phyloP scores from a whole-genome alignment of 768 basidiomycete species.

The Vishniacozyma victoriae region DNA sequence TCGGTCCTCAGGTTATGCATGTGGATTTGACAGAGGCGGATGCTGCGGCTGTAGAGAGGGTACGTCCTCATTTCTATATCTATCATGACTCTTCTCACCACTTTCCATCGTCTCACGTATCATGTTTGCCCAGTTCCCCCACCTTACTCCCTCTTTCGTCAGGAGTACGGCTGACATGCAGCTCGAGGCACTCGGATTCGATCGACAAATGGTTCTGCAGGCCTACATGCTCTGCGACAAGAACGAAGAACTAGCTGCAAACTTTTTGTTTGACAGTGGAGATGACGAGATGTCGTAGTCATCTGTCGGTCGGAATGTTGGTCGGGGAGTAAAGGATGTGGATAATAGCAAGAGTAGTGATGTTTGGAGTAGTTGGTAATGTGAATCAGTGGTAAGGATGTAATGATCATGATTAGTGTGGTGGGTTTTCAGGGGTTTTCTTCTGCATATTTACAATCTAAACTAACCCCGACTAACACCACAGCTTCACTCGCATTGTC shows the following conservation, averaged over 20 bases:
- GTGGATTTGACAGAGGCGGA: constrained; percentile 72
- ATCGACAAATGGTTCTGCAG: constrained; percentile 71
- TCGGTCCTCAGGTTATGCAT: constrained; percentile 55
- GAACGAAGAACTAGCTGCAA: constrained; percentile 94
- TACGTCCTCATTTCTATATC: constrained; percentile 53
- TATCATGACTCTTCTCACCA: neutral
- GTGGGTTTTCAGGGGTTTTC: too few relatives aligned
- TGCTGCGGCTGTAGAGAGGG: constrained; percentile 77
- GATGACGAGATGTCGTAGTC: constrained; percentile 47
- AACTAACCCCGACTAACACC: too few relatives aligned
- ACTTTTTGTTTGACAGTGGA: constrained; percentile 74
- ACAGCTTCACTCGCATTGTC: too few relatives aligned
- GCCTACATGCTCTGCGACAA: constrained; percentile 82
- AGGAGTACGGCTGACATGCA: constrained; percentile 39
- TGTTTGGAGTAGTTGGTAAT: neutral
- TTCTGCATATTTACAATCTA: too few relatives aligned
- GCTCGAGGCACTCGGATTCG: constrained; percentile 83
- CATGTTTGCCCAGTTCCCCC: too few relatives aligned
- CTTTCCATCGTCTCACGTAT: neutral
- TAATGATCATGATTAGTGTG: neutral
- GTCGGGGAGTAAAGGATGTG: too few relatives aligned
- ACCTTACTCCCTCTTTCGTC: too few relatives aligned
- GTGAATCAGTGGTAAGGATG: neutral
- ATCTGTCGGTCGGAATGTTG: too few relatives aligned
- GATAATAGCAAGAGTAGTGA: too few relatives aligned